Evolutionary conservation across 768 basidiomycete species (phyloP), one percentile per base, ranked within the genome.

Genomic region (Gyrodon lividus): DNA sequence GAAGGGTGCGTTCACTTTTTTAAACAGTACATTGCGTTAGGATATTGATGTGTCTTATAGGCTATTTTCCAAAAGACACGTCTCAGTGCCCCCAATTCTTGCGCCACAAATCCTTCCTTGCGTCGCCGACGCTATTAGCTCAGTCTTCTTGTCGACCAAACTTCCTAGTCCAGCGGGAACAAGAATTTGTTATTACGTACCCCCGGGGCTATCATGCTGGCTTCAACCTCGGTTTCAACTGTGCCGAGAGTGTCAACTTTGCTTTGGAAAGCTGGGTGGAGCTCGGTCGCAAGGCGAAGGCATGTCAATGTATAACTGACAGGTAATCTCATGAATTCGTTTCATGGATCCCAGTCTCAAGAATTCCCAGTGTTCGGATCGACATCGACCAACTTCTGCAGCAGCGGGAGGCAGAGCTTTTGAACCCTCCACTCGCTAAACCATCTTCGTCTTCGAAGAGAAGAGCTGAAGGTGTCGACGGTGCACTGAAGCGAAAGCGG

Each of bases 181-280:
- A 92, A n/a, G 95, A 98, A 67, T 97, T 98, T 55, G 89, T 98
- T 35, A 89, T 98, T 59, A 98, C 96, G 0, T 98, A 82, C 63
- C 96, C 96, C 1, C 75, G 89, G 43, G 96, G 96, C 2, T 98
- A 98, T 67, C 96, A 98, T 66, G 92, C 94, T 4, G 96, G 96
- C 17, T 96, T 98, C 77, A 98, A 98, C 65, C 74, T 97, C 38
- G 96, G 69, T n/a, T 83, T 97, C 64, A 98, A 98, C 63, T 97
- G 94, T 60, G 96, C 96, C 2, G 96, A 98, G 71, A 92, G 90
- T 56, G 92, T 97, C 62, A 98, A 98, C 66, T 98, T 98, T 65
- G 96, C 96, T 0, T 74, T 97, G 23, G 91, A 97, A 38, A 90
- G 88, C 57, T 98, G 95, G 95, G 70, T 98, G 5, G 92, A 94